Evolutionary conservation across 805 yeast genomes (phyloP).

Genomic region (Spencermartinsiella europaea): DNA sequence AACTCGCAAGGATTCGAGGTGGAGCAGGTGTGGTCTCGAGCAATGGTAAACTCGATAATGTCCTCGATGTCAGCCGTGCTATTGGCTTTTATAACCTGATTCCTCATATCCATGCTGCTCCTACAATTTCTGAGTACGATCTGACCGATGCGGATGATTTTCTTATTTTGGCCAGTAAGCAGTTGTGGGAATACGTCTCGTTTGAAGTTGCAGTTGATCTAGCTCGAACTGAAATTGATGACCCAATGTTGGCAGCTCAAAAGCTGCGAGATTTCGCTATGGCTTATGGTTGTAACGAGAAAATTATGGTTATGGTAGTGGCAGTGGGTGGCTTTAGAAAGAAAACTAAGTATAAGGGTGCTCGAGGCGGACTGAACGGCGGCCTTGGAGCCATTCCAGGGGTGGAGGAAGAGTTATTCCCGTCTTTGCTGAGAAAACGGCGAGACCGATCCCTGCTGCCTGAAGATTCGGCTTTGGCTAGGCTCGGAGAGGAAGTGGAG

Average conservation of each 20-base stretch:
- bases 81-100: constrained; percentile 82
- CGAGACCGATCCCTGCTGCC: constrained; percentile 48
- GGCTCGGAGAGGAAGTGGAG: constrained; percentile 75
- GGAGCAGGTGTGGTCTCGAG: constrained; percentile 89
- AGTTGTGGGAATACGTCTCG: constrained; percentile 79
- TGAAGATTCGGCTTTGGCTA: constrained; percentile 74
- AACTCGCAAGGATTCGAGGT: constrained; percentile 67
- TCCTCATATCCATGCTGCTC: constrained; percentile 87
- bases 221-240: constrained; percentile 65
- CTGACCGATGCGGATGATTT: constrained; percentile 72
- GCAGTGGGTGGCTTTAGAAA: constrained; percentile 37
- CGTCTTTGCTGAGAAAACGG: constrained; percentile 34
- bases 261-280: constrained; percentile 90
- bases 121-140: constrained; percentile 61
- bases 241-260: constrained; percentile 89
- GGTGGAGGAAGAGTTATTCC: constrained; percentile 31
- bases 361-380: constrained; percentile 11
- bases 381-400: constrained; percentile 9
- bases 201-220: constrained; percentile 87
- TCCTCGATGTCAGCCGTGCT: constrained; percentile 78
- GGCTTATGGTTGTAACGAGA: constrained; percentile 81
- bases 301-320: constrained; percentile 74
- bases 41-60: constrained; percentile 80
- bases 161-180: constrained; percentile 76
- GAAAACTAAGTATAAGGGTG: constrained; percentile 12